Base-by-base conservation (phyloP, 108 stramenopile genomes). In the Aurantiochytrium sp. region DNA sequence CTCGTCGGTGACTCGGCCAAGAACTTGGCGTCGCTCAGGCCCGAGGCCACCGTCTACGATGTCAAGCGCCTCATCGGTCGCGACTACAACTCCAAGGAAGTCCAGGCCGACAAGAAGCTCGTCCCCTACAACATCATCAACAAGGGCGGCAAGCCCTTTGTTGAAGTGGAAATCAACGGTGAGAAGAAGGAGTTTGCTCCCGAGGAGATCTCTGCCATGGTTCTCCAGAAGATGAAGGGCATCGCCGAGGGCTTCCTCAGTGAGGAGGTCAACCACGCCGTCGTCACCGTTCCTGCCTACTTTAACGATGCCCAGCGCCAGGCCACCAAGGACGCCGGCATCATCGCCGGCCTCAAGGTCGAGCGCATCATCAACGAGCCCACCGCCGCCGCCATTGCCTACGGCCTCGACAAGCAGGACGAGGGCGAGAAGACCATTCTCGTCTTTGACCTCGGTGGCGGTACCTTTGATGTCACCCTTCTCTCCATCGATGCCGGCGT, bases 291-390 rank as follows among this genome's bases (percentile, higher is more conserved):
- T 47, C 98, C 98, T 28, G 98, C 98, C 58, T 97, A 98, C 93
- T 99, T 99, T 96, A 98, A 97, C 90, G 96, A 98, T 89, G 96
- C 97, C 16, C 98, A 99, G 91, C 96, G 98, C 45, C 97, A 97
- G 91, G 97, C 98, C 29, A 98, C 97, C 83, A 96, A 97, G 91
- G 98, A 98, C 92, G 98, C 98, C 29, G 98, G 97, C 5, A 93
- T 92, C 43, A 98, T 99, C 94, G 94, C 97, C 44, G 98, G 98
- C 57, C 90, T 99, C 88, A 90, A 93, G 59, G 97, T 99, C 35
- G 95, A 97, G 89, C 94, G 98, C 58, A 96, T 98, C 91, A 97
- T 98, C 95, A 98, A 99, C 94, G 98, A 99, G 92, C 98, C 98
- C 8, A 98, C 98, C 10, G 98, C 98, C 19, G 98, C 98, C 42